Evolutionary conservation across 2,329 filamentous ascomycete species (phyloP).

Genomic region (Claviceps arundinis): DNA sequence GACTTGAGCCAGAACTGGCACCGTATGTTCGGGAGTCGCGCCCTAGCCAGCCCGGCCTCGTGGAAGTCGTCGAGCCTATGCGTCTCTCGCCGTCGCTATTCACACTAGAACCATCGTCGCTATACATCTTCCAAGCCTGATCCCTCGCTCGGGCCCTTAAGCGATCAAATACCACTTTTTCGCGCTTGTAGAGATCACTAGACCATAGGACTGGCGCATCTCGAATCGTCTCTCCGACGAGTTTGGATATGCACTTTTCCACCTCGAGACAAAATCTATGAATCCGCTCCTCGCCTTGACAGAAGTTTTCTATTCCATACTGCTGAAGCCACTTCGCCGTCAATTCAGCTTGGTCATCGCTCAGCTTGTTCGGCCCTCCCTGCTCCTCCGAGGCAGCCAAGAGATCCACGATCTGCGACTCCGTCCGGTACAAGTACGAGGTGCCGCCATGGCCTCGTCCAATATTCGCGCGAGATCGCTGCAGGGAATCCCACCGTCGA

Average conservation of each 20-base stretch:
- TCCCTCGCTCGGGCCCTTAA: slow-evolving; percentile 31
- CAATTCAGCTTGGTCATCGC: slow-evolving; percentile 85
- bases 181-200: slow-evolving; percentile 73
- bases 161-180: slow-evolving; percentile 49
- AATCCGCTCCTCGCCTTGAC: slow-evolving; percentile 85
- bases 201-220: slow-evolving; percentile 87
- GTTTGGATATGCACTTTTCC: slow-evolving; percentile 69
- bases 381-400: slow-evolving; percentile 72
- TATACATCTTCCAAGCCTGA: slow-evolving; percentile 24
- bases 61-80: slow-evolving; percentile 24
- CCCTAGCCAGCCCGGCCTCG: slow-evolving; percentile 37
- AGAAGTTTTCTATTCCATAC: slow-evolving; percentile 81
- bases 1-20: slow-evolving; percentile 48
- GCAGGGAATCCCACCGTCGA: slow-evolving; percentile 39
- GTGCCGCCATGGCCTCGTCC: slow-evolving; percentile 33
- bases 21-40: slow-evolving; percentile 30
- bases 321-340: slow-evolving; percentile 72
- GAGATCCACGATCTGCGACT: slow-evolving; percentile 76
- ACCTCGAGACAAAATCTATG: slow-evolving; percentile 89
- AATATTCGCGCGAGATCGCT: slow-evolving; percentile 33
- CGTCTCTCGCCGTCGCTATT: slow-evolving; percentile 42
- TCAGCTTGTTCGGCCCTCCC: slow-evolving; percentile 85
- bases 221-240: slow-evolving; percentile 72
- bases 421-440: slow-evolving; percentile 65
- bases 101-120: slow-evolving; percentile 39